phyloP scores from a whole-genome alignment of 805 yeast genomes.

The Lachancea mirantina region DNA sequence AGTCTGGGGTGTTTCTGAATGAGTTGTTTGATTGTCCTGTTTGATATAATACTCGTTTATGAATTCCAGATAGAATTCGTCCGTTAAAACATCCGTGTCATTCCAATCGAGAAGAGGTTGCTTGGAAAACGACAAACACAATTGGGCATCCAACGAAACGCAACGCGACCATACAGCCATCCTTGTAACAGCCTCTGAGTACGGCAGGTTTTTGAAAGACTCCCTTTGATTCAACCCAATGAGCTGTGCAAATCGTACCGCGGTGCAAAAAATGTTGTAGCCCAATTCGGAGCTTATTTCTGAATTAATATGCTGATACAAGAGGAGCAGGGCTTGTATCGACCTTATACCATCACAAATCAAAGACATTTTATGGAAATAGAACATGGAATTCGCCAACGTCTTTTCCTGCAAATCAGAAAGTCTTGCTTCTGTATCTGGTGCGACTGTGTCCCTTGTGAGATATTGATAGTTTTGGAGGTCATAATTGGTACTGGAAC shows the following conservation, averaged over 20 bases:
- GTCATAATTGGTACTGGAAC: constrained; percentile 19
- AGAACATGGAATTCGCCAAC: constrained; percentile 39
- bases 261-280: constrained; percentile 37
- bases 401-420: constrained; percentile 25
- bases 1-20: constrained; percentile 11
- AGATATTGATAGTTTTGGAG: constrained; percentile 13
- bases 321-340: constrained; percentile 44
- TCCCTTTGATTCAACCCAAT: constrained; percentile 51
- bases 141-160: constrained; percentile 17
- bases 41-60: constrained; percentile 12
- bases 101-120: constrained; percentile 19
- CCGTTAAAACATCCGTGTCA: constrained; percentile 20
- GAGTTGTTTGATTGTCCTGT: not conserved
- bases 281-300: constrained; percentile 37
- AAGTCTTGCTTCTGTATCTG: constrained; percentile 20
- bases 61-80: constrained; percentile 16
- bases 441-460: constrained; percentile 21
- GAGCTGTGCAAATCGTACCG: constrained; percentile 48
- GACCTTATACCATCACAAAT: constrained; percentile 46
- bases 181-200: constrained; percentile 34
- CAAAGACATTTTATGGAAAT: constrained; percentile 44
- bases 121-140: constrained; percentile 18
- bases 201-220: constrained; percentile 32
- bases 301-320: constrained; percentile 34
- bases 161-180: constrained; percentile 45